Evolutionary conservation across 306 rosid species (phyloP).

Genomic region (Fagus crenata): DNA sequence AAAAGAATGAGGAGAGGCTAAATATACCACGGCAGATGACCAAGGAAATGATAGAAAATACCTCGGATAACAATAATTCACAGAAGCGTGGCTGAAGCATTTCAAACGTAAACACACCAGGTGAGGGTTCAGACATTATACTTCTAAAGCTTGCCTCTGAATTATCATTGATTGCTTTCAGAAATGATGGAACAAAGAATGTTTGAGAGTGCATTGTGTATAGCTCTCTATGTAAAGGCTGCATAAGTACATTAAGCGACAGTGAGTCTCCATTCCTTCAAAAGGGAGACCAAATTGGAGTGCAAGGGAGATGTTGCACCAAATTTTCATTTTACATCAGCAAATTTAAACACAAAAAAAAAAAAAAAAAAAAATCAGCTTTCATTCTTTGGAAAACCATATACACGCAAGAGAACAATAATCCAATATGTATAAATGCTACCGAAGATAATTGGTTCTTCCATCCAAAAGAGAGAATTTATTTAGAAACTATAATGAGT

Average conservation of each 20-base stretch:
- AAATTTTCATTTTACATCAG: constrained; percentile 6
- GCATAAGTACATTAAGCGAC: constrained; percentile 28
- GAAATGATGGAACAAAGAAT: constrained; percentile 83
- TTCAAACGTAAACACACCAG: constrained; percentile 74
- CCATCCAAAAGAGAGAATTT: not conserved
- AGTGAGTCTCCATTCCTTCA: constrained; percentile 16
- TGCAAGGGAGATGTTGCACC: not conserved
- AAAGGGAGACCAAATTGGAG: constrained; percentile 10
- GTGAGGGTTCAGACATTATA: constrained; percentile 66
- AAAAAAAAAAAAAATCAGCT: not conserved
- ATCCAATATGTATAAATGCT: not conserved
- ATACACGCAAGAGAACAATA: not conserved
- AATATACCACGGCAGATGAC: constrained; percentile 17
- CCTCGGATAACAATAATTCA: constrained; percentile 79
- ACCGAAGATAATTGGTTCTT: not conserved
- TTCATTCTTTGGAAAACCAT: not conserved
- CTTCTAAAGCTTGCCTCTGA: constrained; percentile 78
- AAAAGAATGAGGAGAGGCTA: constrained; percentile 16
- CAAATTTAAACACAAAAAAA: not conserved
- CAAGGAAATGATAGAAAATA: constrained; percentile 38
- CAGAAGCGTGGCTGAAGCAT: constrained; percentile 81
- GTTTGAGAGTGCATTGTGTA: constrained; percentile 57
- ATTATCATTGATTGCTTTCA: constrained; percentile 69
- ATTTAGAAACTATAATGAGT: not conserved
- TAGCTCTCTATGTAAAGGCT: constrained; percentile 70